phyloP scores from a whole-genome alignment of 225 moss, liverwort and hornwort genomes.

The Ulota crispa region DNA sequence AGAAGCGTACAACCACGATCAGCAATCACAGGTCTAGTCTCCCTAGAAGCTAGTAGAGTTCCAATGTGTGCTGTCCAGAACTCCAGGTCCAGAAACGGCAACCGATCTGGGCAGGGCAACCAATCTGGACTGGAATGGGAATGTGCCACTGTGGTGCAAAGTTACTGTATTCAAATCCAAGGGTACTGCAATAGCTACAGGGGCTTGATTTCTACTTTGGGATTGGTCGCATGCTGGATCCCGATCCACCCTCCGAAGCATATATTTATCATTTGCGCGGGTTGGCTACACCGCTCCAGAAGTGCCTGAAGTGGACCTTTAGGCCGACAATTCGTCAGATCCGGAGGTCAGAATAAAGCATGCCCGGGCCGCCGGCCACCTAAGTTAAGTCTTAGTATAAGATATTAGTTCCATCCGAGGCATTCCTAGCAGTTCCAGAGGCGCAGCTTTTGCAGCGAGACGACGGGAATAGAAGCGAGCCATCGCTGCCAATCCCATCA shows the following conservation, averaged over 20 bases:
- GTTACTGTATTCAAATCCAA: neutral
- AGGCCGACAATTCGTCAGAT: conserved; percentile 16
- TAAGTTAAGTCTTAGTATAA: neutral
- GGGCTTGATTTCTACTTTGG: conserved; percentile 7
- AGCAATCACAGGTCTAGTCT: neutral
- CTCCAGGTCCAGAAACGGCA: neutral
- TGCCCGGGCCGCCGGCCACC: no score
- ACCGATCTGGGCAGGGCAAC: neutral
- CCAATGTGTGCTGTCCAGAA: neutral
- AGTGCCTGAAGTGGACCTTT: neutral
- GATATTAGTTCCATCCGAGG: neutral
- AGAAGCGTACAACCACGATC: neutral
- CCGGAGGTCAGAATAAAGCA: neutral
- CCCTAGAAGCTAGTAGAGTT: neutral
- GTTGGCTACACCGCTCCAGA: conserved; percentile 17
- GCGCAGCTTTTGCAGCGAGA: neutral
- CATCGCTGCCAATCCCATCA: neutral
- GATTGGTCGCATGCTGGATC: neutral
- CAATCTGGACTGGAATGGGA: neutral
- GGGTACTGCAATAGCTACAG: neutral
- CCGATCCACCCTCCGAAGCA: neutral
- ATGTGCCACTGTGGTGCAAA: neutral
- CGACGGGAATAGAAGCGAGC: neutral
- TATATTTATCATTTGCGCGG: neutral
- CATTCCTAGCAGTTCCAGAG: neutral